phyloP scores from a whole-genome alignment of 306 rosid genomes.

The Cyclanthera cordifolia region DNA sequence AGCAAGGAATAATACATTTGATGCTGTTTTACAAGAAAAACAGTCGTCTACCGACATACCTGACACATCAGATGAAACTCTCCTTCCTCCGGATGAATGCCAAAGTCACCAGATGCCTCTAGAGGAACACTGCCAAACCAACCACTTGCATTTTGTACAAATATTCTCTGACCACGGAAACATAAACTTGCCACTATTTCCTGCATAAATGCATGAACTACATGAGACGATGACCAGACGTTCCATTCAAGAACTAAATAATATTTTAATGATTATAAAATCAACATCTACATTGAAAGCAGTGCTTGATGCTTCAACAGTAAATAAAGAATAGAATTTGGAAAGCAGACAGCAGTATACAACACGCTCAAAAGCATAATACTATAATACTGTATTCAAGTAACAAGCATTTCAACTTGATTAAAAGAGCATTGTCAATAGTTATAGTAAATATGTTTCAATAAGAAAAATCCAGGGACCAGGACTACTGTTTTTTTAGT shows the following conservation, averaged over 20 bases:
- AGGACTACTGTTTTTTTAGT: not conserved
- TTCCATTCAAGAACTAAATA: not conserved
- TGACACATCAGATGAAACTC: slow-evolving; percentile 90
- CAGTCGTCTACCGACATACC: slow-evolving; percentile 30
- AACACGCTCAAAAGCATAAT: not conserved
- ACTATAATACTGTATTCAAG: not conserved
- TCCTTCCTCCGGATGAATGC: slow-evolving; percentile 91
- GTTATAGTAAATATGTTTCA: not conserved
- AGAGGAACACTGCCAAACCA: slow-evolving; percentile 83
- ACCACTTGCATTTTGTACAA: slow-evolving; percentile 80
- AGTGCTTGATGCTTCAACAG: not conserved
- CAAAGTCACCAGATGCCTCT: slow-evolving; percentile 95
- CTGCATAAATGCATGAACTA: slow-evolving; percentile 32
- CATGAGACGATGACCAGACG: not conserved
- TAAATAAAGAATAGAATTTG: not conserved
- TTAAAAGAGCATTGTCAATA: not conserved
- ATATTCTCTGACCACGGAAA: slow-evolving; percentile 88
- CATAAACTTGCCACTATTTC: slow-evolving; percentile 59
- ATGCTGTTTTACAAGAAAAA: not conserved
- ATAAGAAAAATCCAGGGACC: not conserved
- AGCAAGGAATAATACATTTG: not conserved
- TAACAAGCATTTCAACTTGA: not conserved
- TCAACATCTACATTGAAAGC: not conserved
- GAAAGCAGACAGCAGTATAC: not conserved
- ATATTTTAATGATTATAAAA: not conserved